These are phyloP conservation scores for Cladosporium oxysporum DNA, from an alignment of 2,329 filamentous ascomycete species.

Conservation along the genomic window DNA sequence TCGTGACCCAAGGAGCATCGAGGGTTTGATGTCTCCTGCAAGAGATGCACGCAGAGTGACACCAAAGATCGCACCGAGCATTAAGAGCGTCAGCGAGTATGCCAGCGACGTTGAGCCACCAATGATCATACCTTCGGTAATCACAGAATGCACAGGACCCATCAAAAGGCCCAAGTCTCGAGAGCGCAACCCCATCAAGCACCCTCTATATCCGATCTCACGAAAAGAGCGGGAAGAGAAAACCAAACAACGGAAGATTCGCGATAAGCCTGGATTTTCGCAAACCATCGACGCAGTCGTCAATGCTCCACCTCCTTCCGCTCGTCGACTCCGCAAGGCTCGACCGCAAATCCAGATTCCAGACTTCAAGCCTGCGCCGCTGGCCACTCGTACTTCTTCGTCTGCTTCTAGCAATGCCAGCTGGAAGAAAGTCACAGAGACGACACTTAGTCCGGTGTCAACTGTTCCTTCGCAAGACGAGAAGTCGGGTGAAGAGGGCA, in stretches of 20 bases:
- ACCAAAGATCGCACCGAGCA: constrained; percentile 33
- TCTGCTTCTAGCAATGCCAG: constrained; percentile 33
- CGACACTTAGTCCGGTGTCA: constrained; percentile 32
- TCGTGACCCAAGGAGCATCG: constrained; percentile 32
- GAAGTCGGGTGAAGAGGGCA: constrained; percentile 27
- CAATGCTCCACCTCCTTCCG: constrained; percentile 24
- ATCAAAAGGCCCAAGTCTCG: constrained; percentile 36
- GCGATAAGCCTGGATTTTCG: constrained; percentile 31
- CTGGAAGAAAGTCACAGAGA: constrained; percentile 34
- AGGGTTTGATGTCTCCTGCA: constrained; percentile 28
- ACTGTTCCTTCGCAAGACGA: constrained; percentile 30
- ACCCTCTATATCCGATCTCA: constrained; percentile 24
- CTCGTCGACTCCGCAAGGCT: constrained; percentile 32
- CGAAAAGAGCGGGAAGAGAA: constrained; percentile 37
- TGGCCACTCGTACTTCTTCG: constrained; percentile 31
- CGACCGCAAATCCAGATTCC: constrained; percentile 37
- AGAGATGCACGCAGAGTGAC: constrained; percentile 27
- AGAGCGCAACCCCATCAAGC: constrained; percentile 25
- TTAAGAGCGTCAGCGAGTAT: constrained; percentile 32
- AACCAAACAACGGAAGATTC: constrained; percentile 37
- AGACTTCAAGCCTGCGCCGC: constrained; percentile 28
- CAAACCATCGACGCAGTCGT: constrained; percentile 34
- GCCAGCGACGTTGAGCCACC: constrained; percentile 27
- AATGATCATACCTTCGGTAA: constrained; percentile 31
- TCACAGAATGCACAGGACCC: constrained; percentile 37